phyloP scores from a whole-genome alignment of 345 rosid species.

The Eucalyptus sp. region DNA sequence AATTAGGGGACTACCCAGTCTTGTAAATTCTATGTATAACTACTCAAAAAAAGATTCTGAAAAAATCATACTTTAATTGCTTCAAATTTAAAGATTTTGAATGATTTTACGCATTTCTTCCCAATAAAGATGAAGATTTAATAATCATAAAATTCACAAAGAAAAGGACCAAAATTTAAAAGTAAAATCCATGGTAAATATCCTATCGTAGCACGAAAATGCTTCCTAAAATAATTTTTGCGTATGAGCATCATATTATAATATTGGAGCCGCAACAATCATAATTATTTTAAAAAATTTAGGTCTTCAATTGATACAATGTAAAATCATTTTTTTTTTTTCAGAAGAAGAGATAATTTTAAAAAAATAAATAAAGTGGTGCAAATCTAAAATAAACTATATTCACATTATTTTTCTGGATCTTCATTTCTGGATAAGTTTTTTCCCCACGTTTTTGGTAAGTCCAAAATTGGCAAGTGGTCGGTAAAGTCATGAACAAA shows the following conservation, averaged over 20 bases:
- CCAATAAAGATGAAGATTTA: neutral
- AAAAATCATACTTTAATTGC: neutral
- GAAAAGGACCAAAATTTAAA: neutral
- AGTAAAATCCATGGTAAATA: neutral
- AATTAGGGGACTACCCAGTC: neutral
- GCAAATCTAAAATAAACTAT: no score
- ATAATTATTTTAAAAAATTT: neutral
- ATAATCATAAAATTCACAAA: neutral
- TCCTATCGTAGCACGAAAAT: neutral
- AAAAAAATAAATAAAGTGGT: no score
- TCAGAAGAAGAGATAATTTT: neutral
- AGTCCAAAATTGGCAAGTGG: no score
- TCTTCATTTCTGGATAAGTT: no score
- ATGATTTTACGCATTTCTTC: neutral
- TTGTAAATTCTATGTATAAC: neutral
- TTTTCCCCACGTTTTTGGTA: no score
- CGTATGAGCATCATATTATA: neutral
- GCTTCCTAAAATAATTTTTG: neutral
- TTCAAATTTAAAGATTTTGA: neutral
- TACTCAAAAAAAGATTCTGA: neutral
- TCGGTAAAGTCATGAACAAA: no score
- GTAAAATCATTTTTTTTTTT: neutral
- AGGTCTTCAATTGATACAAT: no score
- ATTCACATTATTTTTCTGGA: no score
- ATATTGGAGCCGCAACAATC: neutral